Base-by-base conservation (phyloP, 192 early-diverging fungal species). In the Entomortierella chlamydospora region DNA sequence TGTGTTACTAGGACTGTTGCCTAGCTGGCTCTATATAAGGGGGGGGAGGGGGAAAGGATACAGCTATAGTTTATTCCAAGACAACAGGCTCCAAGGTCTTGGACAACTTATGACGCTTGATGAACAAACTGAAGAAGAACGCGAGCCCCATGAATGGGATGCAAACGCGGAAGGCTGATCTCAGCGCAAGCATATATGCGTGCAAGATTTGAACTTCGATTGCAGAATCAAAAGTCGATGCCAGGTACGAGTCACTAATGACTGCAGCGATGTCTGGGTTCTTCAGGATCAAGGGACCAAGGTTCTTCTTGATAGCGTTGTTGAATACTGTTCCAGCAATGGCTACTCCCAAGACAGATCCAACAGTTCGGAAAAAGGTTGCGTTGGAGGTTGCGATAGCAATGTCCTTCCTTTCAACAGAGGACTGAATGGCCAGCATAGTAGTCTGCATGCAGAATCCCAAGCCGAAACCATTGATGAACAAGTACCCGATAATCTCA, bases 381-480 rank as follows among this genome's bases (percentile, higher is more conserved):
- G 84, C 80, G 31, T 88, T 70, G 0, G 91, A 83, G 15, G 93
- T 93, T 11, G 86, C 85, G 28, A 88, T 64, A 2, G 93, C 93
- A 66, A 95, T 87, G 33, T 92, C 85, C 30, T 68, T 63, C 25
- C 79, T 62, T 1, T 60, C 55, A 39, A 94, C 93, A 23, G 87
- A 72, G 3, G 90, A 84, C 72, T 96, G 95, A 34, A 87, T 83
- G n/a, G 87, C 86, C 7, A 95, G 81, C 42, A 89, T 81, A n/a
- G 89, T 81, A 4, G 88, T 88, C 72, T 94, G 94, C 55, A 96
- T 83, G 59, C 89, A 86, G 26, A 82, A 60, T 37, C 97, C 96
- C 26, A 91, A 57, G 11, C 97, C 97, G 26, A 90, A 30, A 6
- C 95, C 95, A 37, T 87, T 37, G 53, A 95, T 68, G 13, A 95